phyloP scores from a whole-genome alignment of 2,329 filamentous ascomycete genomes.

The Didymosphaeria variabile region DNA sequence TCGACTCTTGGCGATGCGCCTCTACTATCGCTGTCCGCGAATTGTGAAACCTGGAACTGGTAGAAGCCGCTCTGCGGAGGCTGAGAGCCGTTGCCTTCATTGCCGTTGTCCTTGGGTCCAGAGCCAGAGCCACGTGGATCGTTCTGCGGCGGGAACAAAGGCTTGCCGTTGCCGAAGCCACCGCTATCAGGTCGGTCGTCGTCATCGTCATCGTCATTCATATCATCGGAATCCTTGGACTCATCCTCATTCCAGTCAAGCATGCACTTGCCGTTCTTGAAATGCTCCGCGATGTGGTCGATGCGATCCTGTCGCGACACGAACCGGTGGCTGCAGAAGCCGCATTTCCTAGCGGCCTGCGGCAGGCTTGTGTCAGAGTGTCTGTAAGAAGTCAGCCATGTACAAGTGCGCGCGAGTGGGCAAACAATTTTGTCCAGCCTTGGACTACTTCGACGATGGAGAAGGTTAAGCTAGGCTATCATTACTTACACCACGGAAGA shows the following conservation, averaged over 20 bases:
- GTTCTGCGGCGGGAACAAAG: constrained; percentile 33
- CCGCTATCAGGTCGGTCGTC: constrained; percentile 37
- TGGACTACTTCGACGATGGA: background rate
- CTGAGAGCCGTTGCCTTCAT: constrained; percentile 23
- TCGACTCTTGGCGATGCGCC: constrained; percentile 15
- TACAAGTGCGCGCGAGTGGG: background rate
- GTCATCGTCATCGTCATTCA: constrained; percentile 36
- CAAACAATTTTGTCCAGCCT: background rate
- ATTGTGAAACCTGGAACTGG: constrained; percentile 44
- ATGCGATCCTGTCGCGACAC: constrained; percentile 47
- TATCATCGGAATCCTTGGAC: constrained; percentile 33
- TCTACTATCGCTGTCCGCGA: constrained; percentile 23
- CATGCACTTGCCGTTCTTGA: constrained; percentile 51
- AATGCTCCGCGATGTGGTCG: constrained; percentile 50
- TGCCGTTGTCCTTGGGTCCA: constrained; percentile 28
- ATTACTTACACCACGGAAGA: constrained; percentile 34
- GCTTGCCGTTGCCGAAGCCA: constrained; percentile 32
- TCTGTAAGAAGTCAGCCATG: background rate
- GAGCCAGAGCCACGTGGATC: constrained; percentile 27
- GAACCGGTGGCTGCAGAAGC: constrained; percentile 48
- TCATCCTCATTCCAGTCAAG: constrained; percentile 48
- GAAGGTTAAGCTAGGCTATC: background rate
- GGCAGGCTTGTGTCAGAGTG: constrained; percentile 47
- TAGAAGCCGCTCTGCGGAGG: constrained; percentile 36
- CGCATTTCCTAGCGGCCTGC: constrained; percentile 34